Evolutionary conservation across 2,329 filamentous ascomycete species (phyloP), one percentile per base, ranked within the genome.

Genomic region (Exophiala bonariae): DNA sequence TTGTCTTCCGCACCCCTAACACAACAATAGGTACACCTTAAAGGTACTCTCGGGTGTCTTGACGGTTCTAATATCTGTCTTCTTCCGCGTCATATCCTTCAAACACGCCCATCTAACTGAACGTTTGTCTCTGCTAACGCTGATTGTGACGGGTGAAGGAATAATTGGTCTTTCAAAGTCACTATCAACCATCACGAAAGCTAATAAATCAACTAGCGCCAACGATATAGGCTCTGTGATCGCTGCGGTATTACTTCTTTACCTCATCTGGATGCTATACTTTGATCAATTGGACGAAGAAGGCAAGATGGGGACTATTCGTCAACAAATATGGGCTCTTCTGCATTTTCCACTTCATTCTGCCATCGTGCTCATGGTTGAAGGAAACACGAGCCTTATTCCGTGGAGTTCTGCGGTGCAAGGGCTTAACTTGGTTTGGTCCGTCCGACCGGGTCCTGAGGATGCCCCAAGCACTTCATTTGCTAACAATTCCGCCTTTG

Each of bases 61-160:
- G 4, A 74, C 77, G 3, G 71, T 85, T 23, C 64, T 63, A 3
- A 65, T 82, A 3, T 82, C 82, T 9, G 75, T 73, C 39, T 63
- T 70, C 18, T 83, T 74, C 61, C 70, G 75, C 2, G 75, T 79
- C 41, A 70, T 85, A 34, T 79, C 78, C 44, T 82, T 86, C 59
- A 76, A 80, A 50, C 72, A 77, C 47, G 85, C 80, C 1, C 80
- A 85, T 59, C 63, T 86, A 44, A 80, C 81, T 58, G 79, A 82
- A 59, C 75, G 83, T 9, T 78, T 86, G 74, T 77, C 76, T 13
- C 69, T 85, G 2, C 69, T 86, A 44, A 86, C 82, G 0, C 71
- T 85, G 39, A 83, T 86, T 50, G 80, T 86, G 47, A 76, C 85
- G 47, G 82, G 83, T 13, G 82, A 85, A 58, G 81, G 81, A 41